These are phyloP conservation scores for Phytophthora lateralis DNA, from an alignment of 352 stramenopile species.

Conservation along the genomic window DNA sequence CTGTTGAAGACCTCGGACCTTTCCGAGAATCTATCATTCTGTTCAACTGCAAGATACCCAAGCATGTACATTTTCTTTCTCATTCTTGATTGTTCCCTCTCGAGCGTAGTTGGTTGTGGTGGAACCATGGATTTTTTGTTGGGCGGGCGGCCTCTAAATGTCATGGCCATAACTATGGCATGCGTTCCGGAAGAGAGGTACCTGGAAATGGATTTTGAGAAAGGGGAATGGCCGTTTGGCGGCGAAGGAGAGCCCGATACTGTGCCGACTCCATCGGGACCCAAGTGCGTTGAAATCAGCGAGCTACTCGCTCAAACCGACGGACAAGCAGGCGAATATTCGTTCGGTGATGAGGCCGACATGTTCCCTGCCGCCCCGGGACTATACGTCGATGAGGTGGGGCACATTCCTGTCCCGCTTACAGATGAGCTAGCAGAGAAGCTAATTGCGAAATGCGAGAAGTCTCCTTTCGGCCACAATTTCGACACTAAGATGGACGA, in stretches of 20 bases:
- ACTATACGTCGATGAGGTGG: not conserved
- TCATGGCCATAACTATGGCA: too few relatives aligned
- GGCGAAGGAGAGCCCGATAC: not conserved
- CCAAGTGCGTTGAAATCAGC: constrained; percentile 1
- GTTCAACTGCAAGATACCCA: too few relatives aligned
- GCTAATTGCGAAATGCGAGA: not conserved
- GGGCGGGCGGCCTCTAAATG: too few relatives aligned
- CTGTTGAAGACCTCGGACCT: too few relatives aligned
- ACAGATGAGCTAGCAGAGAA: not conserved
- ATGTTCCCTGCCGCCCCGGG: not conserved
- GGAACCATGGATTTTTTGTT: too few relatives aligned
- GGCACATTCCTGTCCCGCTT: not conserved
- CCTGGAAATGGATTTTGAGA: not conserved
- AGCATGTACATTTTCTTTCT: too few relatives aligned
- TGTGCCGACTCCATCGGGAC: not conserved
- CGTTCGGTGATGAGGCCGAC: not conserved
- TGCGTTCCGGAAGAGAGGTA: too few relatives aligned
- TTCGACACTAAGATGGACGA: constrained; percentile 5
- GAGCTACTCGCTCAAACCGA: constrained; percentile 1
- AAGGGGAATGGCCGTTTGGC: not conserved
- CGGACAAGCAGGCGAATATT: constrained; percentile 1
- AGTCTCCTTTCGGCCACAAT: not conserved
- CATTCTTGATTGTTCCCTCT: too few relatives aligned
- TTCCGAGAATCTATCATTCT: too few relatives aligned
- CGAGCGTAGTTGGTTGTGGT: too few relatives aligned